Conservation (phyloP, 352 stramenopile species). For the Pythium guiyangense region DNA sequence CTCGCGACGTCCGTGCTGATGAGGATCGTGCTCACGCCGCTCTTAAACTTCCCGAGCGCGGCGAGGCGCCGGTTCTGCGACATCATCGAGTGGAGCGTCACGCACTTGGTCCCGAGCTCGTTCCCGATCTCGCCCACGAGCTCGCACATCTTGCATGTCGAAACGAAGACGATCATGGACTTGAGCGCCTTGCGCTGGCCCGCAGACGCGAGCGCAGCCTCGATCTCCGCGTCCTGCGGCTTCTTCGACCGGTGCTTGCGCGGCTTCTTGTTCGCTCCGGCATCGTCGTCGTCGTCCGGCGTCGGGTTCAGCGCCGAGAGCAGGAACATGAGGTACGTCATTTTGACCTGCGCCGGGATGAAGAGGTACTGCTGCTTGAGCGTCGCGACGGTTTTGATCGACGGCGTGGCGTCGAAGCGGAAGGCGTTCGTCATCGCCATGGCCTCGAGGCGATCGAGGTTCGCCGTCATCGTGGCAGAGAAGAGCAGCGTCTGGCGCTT, state of each 20-base stretch:
- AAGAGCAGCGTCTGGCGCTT: conserved; percentile 96
- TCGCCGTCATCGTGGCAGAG: conserved; percentile 96
- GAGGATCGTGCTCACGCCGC: conserved; percentile 88
- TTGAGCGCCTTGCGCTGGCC: conserved; percentile 30
- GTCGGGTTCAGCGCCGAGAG: conserved; percentile 55
- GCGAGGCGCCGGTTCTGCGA: conserved; percentile 92
- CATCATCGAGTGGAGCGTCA: conserved; percentile 96
- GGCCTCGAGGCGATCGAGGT: conserved; percentile 81
- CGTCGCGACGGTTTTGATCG: conserved; percentile 87
- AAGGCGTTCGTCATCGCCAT: conserved; percentile 66
- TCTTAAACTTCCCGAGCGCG: conserved; percentile 97
- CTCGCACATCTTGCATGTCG: conserved; percentile 94
- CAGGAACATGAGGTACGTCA: conserved; percentile 93
- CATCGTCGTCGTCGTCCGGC: conserved; percentile 33
- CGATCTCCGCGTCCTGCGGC: conserved; percentile 9
- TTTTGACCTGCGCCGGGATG: conserved; percentile 95
- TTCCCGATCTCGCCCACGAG: conserved; percentile 93
- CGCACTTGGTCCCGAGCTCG: conserved; percentile 91
- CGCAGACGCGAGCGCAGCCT: conserved; percentile 5
- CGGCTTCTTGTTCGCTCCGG: conserved; percentile 28
- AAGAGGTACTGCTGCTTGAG: conserved; percentile 98
- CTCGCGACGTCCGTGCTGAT: conserved; percentile 97
- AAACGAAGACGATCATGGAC: conserved; percentile 97
- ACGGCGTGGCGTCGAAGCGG: conserved; percentile 71
- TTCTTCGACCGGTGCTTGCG: conserved; percentile 18